phyloP scores from a whole-genome alignment of 2,329 filamentous ascomycete genomes.

The Beauveria sp. region DNA sequence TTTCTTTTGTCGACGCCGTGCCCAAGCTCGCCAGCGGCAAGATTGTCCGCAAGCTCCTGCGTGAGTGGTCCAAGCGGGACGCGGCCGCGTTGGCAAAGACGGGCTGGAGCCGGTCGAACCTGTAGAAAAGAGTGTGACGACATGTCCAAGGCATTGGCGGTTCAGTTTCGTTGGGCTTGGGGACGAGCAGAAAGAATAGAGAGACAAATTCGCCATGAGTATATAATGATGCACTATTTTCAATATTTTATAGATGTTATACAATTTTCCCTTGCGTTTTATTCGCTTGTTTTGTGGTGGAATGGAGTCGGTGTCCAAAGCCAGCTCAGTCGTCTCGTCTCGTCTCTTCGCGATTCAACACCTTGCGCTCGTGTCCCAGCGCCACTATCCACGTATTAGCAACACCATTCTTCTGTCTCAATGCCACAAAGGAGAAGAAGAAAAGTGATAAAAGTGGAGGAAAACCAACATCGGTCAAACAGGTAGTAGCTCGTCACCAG shows the following conservation, averaged over 20 bases:
- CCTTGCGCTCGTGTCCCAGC: conserved; percentile 23
- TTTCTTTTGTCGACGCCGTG: conserved; percentile 47
- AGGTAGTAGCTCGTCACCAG: conserved; percentile 48
- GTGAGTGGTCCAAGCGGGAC: conserved; percentile 50
- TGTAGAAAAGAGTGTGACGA: conserved; percentile 17
- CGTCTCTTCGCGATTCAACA: conserved; percentile 11
- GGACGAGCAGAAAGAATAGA: no score
- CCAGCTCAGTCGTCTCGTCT: neutral
- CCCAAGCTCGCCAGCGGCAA: conserved; percentile 51
- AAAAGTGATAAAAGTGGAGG: neutral
- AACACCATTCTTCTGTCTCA: no score
- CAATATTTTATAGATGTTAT: neutral
- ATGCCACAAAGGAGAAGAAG: neutral
- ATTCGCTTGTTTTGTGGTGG: neutral
- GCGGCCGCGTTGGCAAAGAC: conserved; percentile 23
- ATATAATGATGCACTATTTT: neutral
- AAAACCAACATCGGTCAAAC: conserved; percentile 40
- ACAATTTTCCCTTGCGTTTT: neutral
- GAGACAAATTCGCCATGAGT: neutral
- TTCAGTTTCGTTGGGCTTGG: no score
- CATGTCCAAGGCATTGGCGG: no score
- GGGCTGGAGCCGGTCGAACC: conserved; percentile 18
- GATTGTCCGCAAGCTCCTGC: conserved; percentile 47
- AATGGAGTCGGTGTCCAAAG: neutral
- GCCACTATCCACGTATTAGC: conserved; percentile 18